These are phyloP conservation scores for Aurantiochytrium sp. DNA, from an alignment of 108 stramenopile genomes.

Conservation along the genomic window DNA sequence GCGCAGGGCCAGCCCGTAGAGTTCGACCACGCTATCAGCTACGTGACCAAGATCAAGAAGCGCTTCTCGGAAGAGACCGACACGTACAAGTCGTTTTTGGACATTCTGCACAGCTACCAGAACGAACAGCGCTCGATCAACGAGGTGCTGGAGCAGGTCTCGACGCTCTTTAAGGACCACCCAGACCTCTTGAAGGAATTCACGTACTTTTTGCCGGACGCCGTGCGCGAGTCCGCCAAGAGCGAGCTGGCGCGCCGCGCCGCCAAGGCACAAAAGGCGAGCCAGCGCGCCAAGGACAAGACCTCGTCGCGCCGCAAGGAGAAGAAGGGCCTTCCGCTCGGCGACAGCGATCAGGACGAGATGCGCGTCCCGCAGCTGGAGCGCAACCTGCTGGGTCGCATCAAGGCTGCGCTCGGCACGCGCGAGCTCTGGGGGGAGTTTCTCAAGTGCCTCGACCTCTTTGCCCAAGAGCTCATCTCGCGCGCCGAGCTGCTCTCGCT, in stretches of 20 bases:
- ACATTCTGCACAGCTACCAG: constrained; percentile 98
- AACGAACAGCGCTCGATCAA: constrained; percentile 96
- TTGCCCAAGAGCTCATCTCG: constrained; percentile 83
- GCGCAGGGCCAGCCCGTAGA: constrained; percentile 64
- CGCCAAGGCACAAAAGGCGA: constrained; percentile 54
- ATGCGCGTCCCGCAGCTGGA: constrained; percentile 34
- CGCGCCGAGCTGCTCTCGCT: constrained; percentile 82
- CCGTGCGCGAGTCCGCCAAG: constrained; percentile 93
- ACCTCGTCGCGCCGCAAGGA: constrained; percentile 50
- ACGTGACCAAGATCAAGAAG: constrained; percentile 71
- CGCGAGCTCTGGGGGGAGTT: constrained; percentile 88
- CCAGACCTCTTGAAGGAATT: constrained; percentile 95
- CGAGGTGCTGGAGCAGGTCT: constrained; percentile 91
- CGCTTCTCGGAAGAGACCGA: constrained; percentile 88
- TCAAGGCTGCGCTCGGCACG: constrained; percentile 73
- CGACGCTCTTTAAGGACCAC: constrained; percentile 90
- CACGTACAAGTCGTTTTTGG: constrained; percentile 91
- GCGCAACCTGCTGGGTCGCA: constrained; percentile 75
- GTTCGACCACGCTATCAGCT: constrained; percentile 97
- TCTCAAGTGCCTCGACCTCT: constrained; percentile 86
- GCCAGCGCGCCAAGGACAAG: neutral
- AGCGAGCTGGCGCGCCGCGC: constrained; percentile 76
- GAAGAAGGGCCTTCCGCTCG: constrained; percentile 52
- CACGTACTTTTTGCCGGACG: constrained; percentile 96
- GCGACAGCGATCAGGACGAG: constrained; percentile 31